Conservation (phyloP, 192 early-diverging fungal genomes). For the Coemansia sp. region DNA sequence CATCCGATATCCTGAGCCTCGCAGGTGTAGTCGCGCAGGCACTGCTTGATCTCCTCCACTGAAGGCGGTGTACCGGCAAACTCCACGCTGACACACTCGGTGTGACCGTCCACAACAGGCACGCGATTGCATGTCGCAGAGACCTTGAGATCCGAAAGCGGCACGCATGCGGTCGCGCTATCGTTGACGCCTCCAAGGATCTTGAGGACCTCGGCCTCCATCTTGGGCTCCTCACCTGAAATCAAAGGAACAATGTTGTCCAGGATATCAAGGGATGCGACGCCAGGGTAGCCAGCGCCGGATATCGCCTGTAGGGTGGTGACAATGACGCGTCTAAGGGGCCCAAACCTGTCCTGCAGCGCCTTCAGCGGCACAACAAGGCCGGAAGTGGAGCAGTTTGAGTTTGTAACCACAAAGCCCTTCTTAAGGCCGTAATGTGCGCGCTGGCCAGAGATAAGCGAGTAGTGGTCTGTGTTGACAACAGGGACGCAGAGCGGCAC, state of each 20-base stretch:
- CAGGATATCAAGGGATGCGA: conserved; percentile 91
- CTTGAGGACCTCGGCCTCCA: conserved; percentile 93
- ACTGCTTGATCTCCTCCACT: conserved; percentile 72
- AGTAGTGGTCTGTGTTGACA: conserved; percentile 89
- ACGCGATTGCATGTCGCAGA: conserved; percentile 97
- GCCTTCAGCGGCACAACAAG: conserved; percentile 89
- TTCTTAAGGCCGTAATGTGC: conserved; percentile 58
- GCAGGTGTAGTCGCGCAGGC: conserved; percentile 73
- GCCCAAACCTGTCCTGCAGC: conserved; percentile 90
- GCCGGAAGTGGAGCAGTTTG: conserved; percentile 99
- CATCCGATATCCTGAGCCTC: conserved; percentile 81
- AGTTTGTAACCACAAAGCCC: conserved; percentile 95
- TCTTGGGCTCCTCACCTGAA: conserved; percentile 95
- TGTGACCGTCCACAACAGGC: conserved; percentile 95
- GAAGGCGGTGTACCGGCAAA: conserved; percentile 73
- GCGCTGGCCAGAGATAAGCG: conserved; percentile 77
- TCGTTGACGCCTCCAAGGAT: conserved; percentile 76
- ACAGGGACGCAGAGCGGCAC: conserved; percentile 95
- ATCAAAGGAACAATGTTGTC: conserved; percentile 97
- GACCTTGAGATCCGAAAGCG: conserved; percentile 67
- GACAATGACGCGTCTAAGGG: conserved; percentile 78
- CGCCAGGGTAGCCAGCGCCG: conserved; percentile 97
- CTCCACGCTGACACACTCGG: conserved; percentile 85
- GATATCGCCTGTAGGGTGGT: conserved; percentile 96
- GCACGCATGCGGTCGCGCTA: conserved; percentile 52